Conservation (phyloP, 306 rosid species). For the Lithocarpus polystachyus region DNA sequence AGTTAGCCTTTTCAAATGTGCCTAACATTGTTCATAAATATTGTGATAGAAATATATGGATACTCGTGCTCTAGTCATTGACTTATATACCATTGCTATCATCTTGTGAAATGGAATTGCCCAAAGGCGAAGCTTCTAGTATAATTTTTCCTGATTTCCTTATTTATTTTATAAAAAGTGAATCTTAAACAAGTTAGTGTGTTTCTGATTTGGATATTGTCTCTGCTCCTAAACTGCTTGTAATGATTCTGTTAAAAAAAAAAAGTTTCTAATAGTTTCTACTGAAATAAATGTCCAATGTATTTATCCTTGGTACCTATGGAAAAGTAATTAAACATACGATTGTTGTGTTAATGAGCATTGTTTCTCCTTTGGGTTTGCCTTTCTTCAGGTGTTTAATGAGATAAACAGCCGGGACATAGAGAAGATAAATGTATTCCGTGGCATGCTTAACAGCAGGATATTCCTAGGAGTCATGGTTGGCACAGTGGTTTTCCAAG, state of each 20-base stretch:
- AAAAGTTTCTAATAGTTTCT: too few relatives aligned
- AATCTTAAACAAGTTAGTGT: too few relatives aligned
- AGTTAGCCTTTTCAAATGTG: neutral
- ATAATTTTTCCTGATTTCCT: too few relatives aligned
- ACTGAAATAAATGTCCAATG: too few relatives aligned
- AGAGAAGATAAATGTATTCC: constrained; percentile 76
- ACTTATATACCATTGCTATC: too few relatives aligned
- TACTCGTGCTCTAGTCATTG: too few relatives aligned
- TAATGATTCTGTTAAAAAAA: too few relatives aligned
- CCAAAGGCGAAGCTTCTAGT: too few relatives aligned
- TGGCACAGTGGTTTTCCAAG: constrained; percentile 64
- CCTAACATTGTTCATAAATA: too few relatives aligned
- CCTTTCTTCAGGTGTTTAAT: constrained; percentile 68
- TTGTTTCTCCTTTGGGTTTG: constrained; percentile 18
- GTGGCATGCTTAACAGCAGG: constrained; percentile 79
- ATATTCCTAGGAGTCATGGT: constrained; percentile 61
- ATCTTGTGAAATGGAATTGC: too few relatives aligned
- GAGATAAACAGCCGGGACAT: constrained; percentile 90
- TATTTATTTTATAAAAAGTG: too few relatives aligned
- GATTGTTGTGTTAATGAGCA: neutral
- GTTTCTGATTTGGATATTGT: neutral
- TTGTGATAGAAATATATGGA: too few relatives aligned
- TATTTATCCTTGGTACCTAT: neutral
- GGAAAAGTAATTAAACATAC: neutral
- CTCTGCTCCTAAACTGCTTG: neutral